phyloP scores from a whole-genome alignment of 345 rosid species.

The Corchorus capsularis region DNA sequence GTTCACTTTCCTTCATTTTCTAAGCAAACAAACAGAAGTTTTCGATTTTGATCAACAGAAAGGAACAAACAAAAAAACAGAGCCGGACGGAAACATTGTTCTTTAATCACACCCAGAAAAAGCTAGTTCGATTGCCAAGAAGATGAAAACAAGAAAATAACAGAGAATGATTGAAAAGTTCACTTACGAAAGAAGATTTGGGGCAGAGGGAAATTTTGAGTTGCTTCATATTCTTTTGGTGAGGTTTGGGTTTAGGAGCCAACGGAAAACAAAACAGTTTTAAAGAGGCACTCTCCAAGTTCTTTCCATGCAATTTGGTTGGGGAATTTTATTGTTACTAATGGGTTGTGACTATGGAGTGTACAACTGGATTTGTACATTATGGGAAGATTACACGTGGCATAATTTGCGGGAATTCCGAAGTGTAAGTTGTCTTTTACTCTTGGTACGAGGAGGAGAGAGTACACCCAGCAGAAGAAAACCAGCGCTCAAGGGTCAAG shows the following conservation, averaged over 20 bases:
- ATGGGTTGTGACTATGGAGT: neutral
- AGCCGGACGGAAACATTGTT: neutral
- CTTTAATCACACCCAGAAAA: neutral
- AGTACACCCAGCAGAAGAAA: too few species aligned
- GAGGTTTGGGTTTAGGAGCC: neutral
- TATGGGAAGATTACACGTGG: neutral
- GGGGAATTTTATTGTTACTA: neutral
- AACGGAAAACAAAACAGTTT: neutral
- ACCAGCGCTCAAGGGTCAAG: too few species aligned
- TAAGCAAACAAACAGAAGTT: conserved; percentile 16
- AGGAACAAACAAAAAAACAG: neutral
- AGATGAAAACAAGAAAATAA: neutral
- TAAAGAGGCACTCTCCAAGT: neutral
- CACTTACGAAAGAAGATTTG: conserved; percentile 47
- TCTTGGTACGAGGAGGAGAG: too few species aligned
- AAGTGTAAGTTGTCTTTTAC: too few species aligned
- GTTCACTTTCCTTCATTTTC: neutral
- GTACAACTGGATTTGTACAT: neutral
- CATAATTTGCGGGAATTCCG: neutral
- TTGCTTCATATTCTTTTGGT: conserved; percentile 1
- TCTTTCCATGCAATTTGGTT: neutral
- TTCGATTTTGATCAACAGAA: neutral
- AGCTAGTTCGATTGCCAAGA: neutral
- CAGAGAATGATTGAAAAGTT: too few species aligned
- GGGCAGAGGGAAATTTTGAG: conserved; percentile 43